These are phyloP conservation scores for Neurospora terricola DNA, from an alignment of 495 filamentous ascomycete species.

Conservation along the genomic window DNA sequence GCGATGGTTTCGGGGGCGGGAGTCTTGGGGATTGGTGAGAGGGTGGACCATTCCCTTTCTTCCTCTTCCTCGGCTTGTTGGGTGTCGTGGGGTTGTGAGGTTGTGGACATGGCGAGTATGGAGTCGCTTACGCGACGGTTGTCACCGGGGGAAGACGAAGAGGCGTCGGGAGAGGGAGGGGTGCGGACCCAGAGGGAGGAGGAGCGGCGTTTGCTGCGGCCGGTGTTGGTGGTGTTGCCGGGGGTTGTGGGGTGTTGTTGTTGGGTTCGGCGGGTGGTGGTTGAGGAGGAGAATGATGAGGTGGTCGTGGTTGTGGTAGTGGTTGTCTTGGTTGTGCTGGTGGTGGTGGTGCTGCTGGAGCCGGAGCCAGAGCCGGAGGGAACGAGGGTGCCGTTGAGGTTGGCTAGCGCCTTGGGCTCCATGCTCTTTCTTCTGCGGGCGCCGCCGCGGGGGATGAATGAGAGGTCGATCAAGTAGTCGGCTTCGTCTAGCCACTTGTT, in stretches of 20 bases:
- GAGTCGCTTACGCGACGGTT: background rate
- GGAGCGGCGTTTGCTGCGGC: slow-evolving; percentile 32
- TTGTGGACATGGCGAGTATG: background rate
- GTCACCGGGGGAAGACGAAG: background rate
- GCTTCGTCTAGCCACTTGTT: slow-evolving; percentile 63
- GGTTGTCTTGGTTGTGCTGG: slow-evolving; percentile 33
- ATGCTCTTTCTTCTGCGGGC: slow-evolving; percentile 79
- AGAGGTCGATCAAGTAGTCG: slow-evolving; percentile 61
- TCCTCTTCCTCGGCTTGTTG: slow-evolving; percentile 15
- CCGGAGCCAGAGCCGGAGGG: slow-evolving; percentile 29
- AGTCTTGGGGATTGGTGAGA: slow-evolving; percentile 43
- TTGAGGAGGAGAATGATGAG: background rate
- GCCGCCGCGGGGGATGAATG: slow-evolving; percentile 64
- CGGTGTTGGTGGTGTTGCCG: slow-evolving; percentile 5
- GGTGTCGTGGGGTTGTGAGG: slow-evolving; percentile 11
- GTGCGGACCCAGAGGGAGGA: slow-evolving; percentile 41
- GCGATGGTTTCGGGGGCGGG: slow-evolving; percentile 40
- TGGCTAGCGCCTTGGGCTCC: slow-evolving; percentile 72
- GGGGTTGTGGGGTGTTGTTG: slow-evolving; percentile 1
- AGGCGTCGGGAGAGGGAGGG: slow-evolving; percentile 6
- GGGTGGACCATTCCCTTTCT: slow-evolving; percentile 26
- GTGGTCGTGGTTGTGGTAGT: slow-evolving; percentile 16
- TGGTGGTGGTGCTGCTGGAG: slow-evolving; percentile 24
- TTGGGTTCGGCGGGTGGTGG: background rate
- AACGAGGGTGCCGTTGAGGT: slow-evolving; percentile 56